These are phyloP conservation scores for Teratosphaeriaceae sp. DNA, from an alignment of 2,329 filamentous ascomycete species.

Conservation along the genomic window DNA sequence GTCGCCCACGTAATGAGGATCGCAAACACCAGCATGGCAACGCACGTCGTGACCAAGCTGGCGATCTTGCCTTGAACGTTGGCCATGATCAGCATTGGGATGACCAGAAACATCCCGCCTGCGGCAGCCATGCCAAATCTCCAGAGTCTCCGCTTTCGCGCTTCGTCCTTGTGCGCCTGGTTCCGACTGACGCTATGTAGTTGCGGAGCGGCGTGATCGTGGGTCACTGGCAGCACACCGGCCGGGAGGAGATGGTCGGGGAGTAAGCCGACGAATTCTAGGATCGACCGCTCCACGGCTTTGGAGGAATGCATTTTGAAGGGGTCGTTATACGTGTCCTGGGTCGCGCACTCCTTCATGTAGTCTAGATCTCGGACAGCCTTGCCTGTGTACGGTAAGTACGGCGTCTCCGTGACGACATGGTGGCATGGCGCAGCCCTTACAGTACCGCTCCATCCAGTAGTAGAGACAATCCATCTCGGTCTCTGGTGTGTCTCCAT, in stretches of 20 bases:
- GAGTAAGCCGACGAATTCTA: constrained; percentile 4
- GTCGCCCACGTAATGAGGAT: constrained; percentile 3
- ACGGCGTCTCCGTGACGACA: not conserved
- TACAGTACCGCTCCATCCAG: not conserved
- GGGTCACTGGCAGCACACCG: not conserved
- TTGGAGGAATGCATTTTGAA: constrained; percentile 6
- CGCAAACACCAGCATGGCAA: constrained; percentile 8
- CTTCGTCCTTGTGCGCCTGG: constrained; percentile 3
- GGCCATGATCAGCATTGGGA: constrained; percentile 12
- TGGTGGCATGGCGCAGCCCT: not conserved
- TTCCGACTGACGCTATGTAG: not conserved
- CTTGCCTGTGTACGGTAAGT: constrained; percentile 5
- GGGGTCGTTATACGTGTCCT: constrained; percentile 2
- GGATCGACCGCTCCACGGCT: constrained; percentile 2
- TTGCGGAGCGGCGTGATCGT: not conserved
- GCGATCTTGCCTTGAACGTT: constrained; percentile 3
- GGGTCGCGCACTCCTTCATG: constrained; percentile 5
- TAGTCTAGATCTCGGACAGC: constrained; percentile 8
- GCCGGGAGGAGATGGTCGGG: constrained; percentile 5
- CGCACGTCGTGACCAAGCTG: constrained; percentile 8
- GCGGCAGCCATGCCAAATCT: constrained; percentile 6
- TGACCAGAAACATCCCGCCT: constrained; percentile 8
- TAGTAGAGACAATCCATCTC: too few species aligned
- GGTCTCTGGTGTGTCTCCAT: too few species aligned
- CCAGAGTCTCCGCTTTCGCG: constrained; percentile 1